These are phyloP conservation scores for Brasilioporus rufonigricans DNA, from an alignment of 768 basidiomycete genomes.

Conservation along the genomic window DNA sequence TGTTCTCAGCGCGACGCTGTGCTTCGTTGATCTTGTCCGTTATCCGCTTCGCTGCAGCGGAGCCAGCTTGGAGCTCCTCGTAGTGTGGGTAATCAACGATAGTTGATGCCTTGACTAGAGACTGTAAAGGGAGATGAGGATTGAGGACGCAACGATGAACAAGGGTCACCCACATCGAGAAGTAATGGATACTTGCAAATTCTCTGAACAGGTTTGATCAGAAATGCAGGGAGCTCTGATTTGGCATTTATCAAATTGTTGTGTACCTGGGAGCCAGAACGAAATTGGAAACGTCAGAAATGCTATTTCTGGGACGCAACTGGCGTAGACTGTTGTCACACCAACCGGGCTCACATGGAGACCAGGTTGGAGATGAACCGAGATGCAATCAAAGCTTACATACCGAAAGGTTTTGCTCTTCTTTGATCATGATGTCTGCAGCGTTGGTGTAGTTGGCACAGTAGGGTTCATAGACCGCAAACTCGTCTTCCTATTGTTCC, in stretches of 20 bases:
- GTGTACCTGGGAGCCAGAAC: conserved; percentile 48
- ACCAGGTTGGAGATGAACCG: conserved; percentile 4
- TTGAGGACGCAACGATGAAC: conserved; percentile 7
- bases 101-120: conserved; percentile 70
- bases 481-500: conserved; percentile 89
- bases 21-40: conserved; percentile 96
- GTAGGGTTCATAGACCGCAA: conserved; percentile 95
- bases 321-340: conserved; percentile 22
- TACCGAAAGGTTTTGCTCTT: conserved; percentile 84
- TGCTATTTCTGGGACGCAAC: conserved; percentile 19
- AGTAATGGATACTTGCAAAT: conserved; percentile 98
- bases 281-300: conserved; percentile 12
- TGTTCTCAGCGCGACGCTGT: conserved; percentile 87
- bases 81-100: conserved; percentile 62
- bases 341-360: conserved; percentile 21
- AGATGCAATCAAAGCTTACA: conserved; percentile 35
- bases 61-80: conserved; percentile 81
- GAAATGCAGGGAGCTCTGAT: conserved; percentile 91
- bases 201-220: conserved; percentile 98
- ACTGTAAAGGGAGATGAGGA: conserved; percentile 39
- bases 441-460: conserved; percentile 94
- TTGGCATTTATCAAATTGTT: conserved; percentile 86
- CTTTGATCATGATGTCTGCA: conserved; percentile 77
- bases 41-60: conserved; percentile 86
- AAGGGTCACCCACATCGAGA: conserved; percentile 64